phyloP scores from a whole-genome alignment of 371 early-diverging fungal genomes.

The Actinomortierella wolfii region DNA sequence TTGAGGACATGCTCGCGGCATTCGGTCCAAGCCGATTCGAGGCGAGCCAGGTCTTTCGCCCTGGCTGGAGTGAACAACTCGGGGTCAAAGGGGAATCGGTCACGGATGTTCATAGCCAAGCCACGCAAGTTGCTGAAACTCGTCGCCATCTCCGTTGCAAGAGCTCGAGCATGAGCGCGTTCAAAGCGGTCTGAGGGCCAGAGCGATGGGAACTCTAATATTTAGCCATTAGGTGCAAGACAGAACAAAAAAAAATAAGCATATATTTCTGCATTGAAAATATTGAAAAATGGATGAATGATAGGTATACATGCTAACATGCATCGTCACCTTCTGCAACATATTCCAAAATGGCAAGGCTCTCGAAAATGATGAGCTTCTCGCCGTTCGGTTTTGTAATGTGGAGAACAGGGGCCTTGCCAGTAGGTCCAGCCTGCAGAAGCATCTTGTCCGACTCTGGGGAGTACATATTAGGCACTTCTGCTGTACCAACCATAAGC shows the following conservation, averaged over 20 bases:
- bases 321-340: constrained; percentile 46
- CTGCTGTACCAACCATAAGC: constrained; percentile 20
- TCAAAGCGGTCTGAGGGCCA: constrained; percentile 43
- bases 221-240: not conserved
- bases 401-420: constrained; percentile 40
- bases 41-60: constrained; percentile 19
- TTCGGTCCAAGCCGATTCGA: constrained; percentile 33
- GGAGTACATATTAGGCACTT: constrained; percentile 13
- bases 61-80: constrained; percentile 17
- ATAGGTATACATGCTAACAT: too few relatives aligned
- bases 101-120: constrained; percentile 41
- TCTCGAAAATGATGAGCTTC: constrained; percentile 40
- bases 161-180: constrained; percentile 43
- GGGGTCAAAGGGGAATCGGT: constrained; percentile 17
- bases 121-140: constrained; percentile 23
- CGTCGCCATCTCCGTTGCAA: constrained; percentile 45
- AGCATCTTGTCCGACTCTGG: constrained; percentile 17
- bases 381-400: constrained; percentile 19
- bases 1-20: constrained; percentile 29
- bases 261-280: not conserved
- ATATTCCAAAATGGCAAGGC: constrained; percentile 42
- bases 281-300: constrained; percentile 1
- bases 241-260: not conserved
- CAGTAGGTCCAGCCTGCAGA: constrained; percentile 31
- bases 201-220: constrained; percentile 32